A percentile compares a stretch with the other conserved stretches of the same genome.
Conservation (phyloP, 2,329 filamentous ascomycete species). For the Stachybotrys chartarum region DNA sequence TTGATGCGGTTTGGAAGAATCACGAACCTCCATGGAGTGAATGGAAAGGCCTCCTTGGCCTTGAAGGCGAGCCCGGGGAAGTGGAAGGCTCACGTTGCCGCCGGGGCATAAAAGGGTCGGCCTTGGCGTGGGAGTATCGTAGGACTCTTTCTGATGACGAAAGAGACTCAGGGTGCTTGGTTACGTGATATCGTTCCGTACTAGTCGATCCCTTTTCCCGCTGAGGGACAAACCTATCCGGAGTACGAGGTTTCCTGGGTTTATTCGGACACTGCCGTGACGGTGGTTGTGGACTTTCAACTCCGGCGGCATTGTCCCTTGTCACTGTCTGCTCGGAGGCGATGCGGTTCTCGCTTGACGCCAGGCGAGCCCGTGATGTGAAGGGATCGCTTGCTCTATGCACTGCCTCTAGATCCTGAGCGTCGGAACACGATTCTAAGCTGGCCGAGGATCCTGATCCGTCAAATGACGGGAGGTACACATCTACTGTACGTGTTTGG, state of each 20-base stretch:
- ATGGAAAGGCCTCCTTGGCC: background rate
- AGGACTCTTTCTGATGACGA: constrained; percentile 35
- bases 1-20: background rate
- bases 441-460: constrained; percentile 5
- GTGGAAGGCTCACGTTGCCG: constrained; percentile 3
- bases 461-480: constrained; percentile 8
- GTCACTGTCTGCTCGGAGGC: background rate
- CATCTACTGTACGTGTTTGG: constrained; percentile 2
- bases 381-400: background rate
- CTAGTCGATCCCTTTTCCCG: constrained; percentile 26
- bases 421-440: background rate
- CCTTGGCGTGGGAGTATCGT: constrained; percentile 31
- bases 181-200: constrained; percentile 38
- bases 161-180: constrained; percentile 33
- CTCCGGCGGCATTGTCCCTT: background rate
- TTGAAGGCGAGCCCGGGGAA: background rate
- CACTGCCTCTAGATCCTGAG: background rate
- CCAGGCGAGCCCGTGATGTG: background rate
- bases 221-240: constrained; percentile 45
- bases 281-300: background rate
- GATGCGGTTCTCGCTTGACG: background rate
- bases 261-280: background rate
- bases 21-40: constrained; percentile 7
- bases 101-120: constrained; percentile 33
- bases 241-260: background rate